Base-by-base conservation (phyloP, 805 yeast genomes). In the Teunomyces stri region DNA sequence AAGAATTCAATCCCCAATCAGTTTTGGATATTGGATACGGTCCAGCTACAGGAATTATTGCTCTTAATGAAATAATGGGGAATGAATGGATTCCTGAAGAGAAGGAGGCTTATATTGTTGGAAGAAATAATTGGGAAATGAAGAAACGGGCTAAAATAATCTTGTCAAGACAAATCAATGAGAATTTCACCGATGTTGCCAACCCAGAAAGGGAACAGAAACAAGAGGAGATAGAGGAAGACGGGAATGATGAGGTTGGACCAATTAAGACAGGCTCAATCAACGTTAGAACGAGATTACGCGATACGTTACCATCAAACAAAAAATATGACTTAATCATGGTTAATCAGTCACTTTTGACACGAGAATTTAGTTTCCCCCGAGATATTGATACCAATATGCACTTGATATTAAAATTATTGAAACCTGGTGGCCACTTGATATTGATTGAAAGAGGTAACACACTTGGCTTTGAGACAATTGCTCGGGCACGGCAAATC, bases 21-120 rank as follows among this genome's bases (percentile, higher is more conserved):
- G 79, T 94, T 0, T 70, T 94, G 43, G 95, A 89, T 58, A 79
- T 89, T 11, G 92, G 96, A 0, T 83, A 77, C 60, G 98, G 99
- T 0, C 98, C 99, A 0, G 92, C 89, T 1, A 85, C 95, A 0
- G 97, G 97, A 1, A 82, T 94, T 72, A 68, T 91, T 12, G 98
- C 96, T 0, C 70, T 90, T 44, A 89, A 91, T 59, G 96, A 90
- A 57, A 57, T 91, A 1, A 80, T 89, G 82, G 90, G 87, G 0
- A 75, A 75, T 2, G 76, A 76, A 0, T 86, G 79, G 68, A 62
- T 66, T 15, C 89, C 96, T 0, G 68, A 68, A 15, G 69, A 70
- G 11, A 88, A 88, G 56, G 89, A 88, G 34, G 82, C 87, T 0
- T 87, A 85, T 20, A 76, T 91, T 13, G 71, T 84, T 15, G 94